Evolutionary conservation across 23 red algal species (phyloP), one percentile per base, ranked within the genome.

Genomic region (Gracilaria gracilis): DNA sequence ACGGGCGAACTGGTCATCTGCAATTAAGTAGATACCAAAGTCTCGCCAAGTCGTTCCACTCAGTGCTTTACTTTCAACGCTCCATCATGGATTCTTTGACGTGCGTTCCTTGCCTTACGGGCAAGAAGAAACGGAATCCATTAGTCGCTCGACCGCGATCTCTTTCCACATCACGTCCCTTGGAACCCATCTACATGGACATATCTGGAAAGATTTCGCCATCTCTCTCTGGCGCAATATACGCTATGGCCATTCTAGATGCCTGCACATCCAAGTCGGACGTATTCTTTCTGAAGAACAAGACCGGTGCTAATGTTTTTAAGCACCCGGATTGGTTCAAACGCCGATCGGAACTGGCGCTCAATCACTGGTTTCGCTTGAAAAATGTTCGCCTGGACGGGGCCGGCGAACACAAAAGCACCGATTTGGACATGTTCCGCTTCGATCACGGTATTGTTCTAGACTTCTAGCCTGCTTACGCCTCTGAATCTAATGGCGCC

Each of bases 71-170:
- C 37, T 70, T 86, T 70, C 9, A 47, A 17, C 66, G 39, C 0
- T 42, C 13, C 23, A 46, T 50, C 11, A 6, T 74, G 9, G 9
- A 42, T 32, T 15, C 29, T 31, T 34, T 72, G 0, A 21, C 62
- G 2, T 86, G 57, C 42, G 44, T 86, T 23, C 35, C 82, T 35
- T 86, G 82, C 57, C 62, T 86, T 2, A 72, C 50, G 4, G 64
- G 61, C 16, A 86, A 86, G 8, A 86, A 72, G 50, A 53, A 86
- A 15, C 54, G 54, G 2, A 58, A 58, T n/a, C 16, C 23, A 58
- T n/a, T 58, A 15, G 16, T 58, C 23, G 19, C 54, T 20, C 6
- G 23, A 15, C 54, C 16, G 23, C 16, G 5, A n/a, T 58, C 54
- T 2, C 6, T 58, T 4, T 58, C 54, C 2, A 58, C 54, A 13